A percentile compares a stretch with the other conserved stretches of the same genome.
phyloP scores from a whole-genome alignment of 176 grass and related monocot species.

The Phragmites australis region DNA sequence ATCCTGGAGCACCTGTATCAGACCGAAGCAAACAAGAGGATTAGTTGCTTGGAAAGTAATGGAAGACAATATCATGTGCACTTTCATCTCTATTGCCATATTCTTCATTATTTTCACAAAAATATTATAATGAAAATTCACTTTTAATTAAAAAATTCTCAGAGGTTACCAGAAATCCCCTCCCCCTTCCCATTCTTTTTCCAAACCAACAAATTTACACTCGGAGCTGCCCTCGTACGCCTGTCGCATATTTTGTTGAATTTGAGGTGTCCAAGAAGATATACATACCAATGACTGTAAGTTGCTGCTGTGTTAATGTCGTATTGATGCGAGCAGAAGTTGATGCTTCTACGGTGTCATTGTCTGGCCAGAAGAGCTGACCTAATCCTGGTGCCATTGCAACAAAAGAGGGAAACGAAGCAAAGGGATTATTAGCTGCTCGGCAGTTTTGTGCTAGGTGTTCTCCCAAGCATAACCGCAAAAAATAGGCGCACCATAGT shows the following conservation, averaged over 20 bases:
- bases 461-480: not conserved
- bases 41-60: not conserved
- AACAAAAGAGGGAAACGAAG: not conserved
- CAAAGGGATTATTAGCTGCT: not conserved
- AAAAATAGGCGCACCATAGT: not conserved
- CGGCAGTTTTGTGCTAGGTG: not conserved
- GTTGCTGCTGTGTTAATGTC: not conserved
- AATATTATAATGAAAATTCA: not conserved
- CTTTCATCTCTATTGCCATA: not conserved
- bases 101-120: not conserved
- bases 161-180: too few species aligned
- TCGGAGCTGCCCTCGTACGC: not conserved
- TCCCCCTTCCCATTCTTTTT: too few species aligned
- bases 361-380: too few species aligned
- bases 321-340: not conserved
- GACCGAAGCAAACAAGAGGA: not conserved
- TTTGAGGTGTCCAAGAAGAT: not conserved
- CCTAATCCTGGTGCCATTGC: not conserved
- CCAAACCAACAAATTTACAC: too few species aligned
- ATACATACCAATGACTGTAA: not conserved
- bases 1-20: not conserved
- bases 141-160: too few species aligned
- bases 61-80: not conserved
- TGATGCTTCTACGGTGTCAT: not conserved
- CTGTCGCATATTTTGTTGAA: not conserved